Base-by-base conservation (phyloP, 73 alveolate species). In the Blepharisma stoltei region DNA sequence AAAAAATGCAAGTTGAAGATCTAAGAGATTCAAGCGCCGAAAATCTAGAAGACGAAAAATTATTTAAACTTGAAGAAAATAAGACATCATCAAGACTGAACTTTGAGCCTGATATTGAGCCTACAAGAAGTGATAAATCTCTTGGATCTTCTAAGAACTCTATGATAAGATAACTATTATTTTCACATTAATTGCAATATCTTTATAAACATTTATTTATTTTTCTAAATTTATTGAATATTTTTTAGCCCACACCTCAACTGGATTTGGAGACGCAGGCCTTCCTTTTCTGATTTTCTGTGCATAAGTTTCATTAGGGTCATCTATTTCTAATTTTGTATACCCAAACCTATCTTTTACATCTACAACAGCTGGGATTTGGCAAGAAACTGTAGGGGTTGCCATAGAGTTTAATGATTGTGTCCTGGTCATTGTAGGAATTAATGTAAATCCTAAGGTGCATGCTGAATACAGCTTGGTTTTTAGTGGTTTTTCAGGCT, bases 241-340 rank as follows among this genome's bases (percentile, higher is more conserved):
- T 18, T 23, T 60, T 60, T 21, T n/a, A 23, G 79, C 79, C 79
- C 79, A 69, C 45, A 69, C 41, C n/a, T 69, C 79, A 1, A 53
- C 79, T 1, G 79, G 79, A 43, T 69, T 69, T 38, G 79, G 79
- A 8, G 67, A 44, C 0, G 69, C 67, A 9, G 79, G 79, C 65
- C 79, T 69, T 69, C 65, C 65, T 14, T 44, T 9, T 4, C 65
- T 69, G 2, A 69, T 53, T 43, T 37, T 25, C 45, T 69, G 41
- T 9, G 76, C 60, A 46, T 18, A 69, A 69, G 76, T n/a, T 60
- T 52, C 23, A 52, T 14, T 14, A 14, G 66, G 23, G n/a, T n/a
- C n/a, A 60, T 60, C 5, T 14, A 60, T 14, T 14, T 20, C 45
- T 60, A 8, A 38, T 14, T 38, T 14, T 8, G 11, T 25, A 60